Evolutionary conservation across 768 basidiomycete species (phyloP), one percentile per base, ranked within the genome.

Genomic region (Arthromyces matolae): DNA sequence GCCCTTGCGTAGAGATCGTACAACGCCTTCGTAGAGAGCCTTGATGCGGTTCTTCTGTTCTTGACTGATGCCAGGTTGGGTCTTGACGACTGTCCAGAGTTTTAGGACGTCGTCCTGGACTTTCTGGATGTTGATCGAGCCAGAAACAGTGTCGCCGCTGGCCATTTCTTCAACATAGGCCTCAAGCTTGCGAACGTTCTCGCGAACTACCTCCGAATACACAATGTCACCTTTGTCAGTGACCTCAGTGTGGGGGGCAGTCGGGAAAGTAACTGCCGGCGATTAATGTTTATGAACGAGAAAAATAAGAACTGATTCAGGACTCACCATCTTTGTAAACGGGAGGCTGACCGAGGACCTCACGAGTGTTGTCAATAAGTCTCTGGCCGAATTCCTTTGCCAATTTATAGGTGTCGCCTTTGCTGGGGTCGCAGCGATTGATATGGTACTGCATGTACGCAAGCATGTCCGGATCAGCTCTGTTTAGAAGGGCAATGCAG

Each of bases 121-220:
- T 70, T 98, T 98, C 72, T 96, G 89, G 51, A 96, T 89, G 69
- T 98, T 97, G 63, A 94, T 81, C 27, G 81, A 73, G 16, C 79
- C 79, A 2, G 89, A 80, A 42, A 91, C 87, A 5, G 88, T 83
- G 61, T 94, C 92, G 2, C 93, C 91, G 50, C 89, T 91, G 1
- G 96, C 93, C 96, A 99, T 99, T 70, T 99, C 93, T 60, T 93
- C 84, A 45, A 92, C 96, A 59, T 99, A 99, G 1, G 93, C 91
- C 68, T 99, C 96, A 35, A 99, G 77, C 71, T 98, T 97, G 59
- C 96, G 87, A 36, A 98, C 95, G 49, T 91, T 90, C 64, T 95
- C 89, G 40, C 96, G 90, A 51, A 92, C 90, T 49, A 97, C 89
- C 67, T 99, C 96, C 4, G 86, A 81, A 70, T 94, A 93, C 46